These are phyloP conservation scores for Amanita phalloides DNA, from an alignment of 768 basidiomycete species.

Conservation along the genomic window DNA sequence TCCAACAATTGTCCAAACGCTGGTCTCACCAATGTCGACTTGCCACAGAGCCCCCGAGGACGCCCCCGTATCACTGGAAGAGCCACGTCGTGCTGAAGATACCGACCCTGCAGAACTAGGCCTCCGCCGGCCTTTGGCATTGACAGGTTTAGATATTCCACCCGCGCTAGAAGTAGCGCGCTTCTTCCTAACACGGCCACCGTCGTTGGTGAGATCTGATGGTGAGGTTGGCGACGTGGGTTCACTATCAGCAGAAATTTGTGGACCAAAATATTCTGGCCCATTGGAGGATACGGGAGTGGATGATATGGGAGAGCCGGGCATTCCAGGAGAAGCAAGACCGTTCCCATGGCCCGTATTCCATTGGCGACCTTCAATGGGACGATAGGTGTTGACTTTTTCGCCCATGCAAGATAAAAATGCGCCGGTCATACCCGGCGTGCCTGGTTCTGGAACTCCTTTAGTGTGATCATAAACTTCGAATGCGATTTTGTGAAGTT, in stretches of 20 bases:
- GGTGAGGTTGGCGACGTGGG: conserved; percentile 58
- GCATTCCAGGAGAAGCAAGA: conserved; percentile 47
- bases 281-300: conserved; percentile 44
- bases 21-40: conserved; percentile 88
- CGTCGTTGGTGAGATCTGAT: conserved; percentile 70
- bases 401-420: conserved; percentile 91
- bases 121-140: conserved; percentile 49
- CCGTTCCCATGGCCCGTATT: conserved; percentile 33
- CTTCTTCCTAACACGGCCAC: conserved; percentile 79
- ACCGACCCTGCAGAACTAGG: conserved; percentile 71
- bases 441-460: conserved; percentile 62
- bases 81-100: conserved; percentile 56
- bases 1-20: conserved; percentile 91
- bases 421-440: conserved; percentile 68
- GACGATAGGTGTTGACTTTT: conserved; percentile 85
- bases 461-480: conserved; percentile 75
- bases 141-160: conserved; percentile 38
- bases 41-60: conserved; percentile 79
- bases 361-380: conserved; percentile 78
- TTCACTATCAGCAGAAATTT: conserved; percentile 44
- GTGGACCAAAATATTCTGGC: conserved; percentile 56
- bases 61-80: conserved; percentile 54
- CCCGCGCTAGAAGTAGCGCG: conserved; percentile 69
- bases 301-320: conserved; percentile 61
- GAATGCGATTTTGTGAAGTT: conserved; percentile 92